Conservation (phyloP, 352 stramenopile genomes). For the Phytophthora nicotianae region DNA sequence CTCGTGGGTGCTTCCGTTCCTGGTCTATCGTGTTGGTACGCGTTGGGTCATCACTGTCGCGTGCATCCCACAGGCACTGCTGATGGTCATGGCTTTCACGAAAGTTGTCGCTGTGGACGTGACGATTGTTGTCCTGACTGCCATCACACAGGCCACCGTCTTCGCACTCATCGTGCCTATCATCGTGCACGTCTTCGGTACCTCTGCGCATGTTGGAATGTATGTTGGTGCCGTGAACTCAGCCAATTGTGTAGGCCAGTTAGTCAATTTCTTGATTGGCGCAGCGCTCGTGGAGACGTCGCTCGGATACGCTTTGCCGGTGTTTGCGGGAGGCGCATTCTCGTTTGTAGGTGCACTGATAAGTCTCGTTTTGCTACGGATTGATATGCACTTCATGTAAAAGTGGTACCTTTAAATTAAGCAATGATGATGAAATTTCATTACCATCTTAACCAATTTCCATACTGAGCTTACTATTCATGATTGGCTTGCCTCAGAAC, state of each 20-base stretch:
- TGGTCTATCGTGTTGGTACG: conserved; percentile 49
- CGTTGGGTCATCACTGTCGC: conserved; percentile 47
- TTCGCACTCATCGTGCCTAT: conserved; percentile 77
- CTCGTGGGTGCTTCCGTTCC: conserved; percentile 51
- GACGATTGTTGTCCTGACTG: conserved; percentile 49
- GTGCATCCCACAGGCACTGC: conserved; percentile 50
- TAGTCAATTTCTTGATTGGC: conserved; percentile 74
- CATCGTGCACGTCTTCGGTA: conserved; percentile 69
- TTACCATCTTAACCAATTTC: conserved; percentile 15
- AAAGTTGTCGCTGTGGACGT: conserved; percentile 50
- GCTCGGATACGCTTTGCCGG: conserved; percentile 62
- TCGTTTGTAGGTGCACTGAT: conserved; percentile 71
- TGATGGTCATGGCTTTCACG: conserved; percentile 62
- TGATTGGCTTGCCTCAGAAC: conserved; percentile 1
- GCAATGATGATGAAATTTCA: conserved; percentile 4
- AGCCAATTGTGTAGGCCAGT: conserved; percentile 70
- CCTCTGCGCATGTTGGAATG: conserved; percentile 60
- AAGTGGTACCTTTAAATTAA: not conserved
- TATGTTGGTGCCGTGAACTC: conserved; percentile 80
- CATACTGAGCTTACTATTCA: not conserved
- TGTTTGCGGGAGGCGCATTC: conserved; percentile 70
- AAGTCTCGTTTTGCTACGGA: conserved; percentile 57
- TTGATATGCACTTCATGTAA: conserved; percentile 85
- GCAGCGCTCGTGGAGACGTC: conserved; percentile 65
- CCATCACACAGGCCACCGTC: conserved; percentile 59